Evolutionary conservation across 441 rosid genomes (phyloP).

Genomic region (Erodium chrysanthum): DNA sequence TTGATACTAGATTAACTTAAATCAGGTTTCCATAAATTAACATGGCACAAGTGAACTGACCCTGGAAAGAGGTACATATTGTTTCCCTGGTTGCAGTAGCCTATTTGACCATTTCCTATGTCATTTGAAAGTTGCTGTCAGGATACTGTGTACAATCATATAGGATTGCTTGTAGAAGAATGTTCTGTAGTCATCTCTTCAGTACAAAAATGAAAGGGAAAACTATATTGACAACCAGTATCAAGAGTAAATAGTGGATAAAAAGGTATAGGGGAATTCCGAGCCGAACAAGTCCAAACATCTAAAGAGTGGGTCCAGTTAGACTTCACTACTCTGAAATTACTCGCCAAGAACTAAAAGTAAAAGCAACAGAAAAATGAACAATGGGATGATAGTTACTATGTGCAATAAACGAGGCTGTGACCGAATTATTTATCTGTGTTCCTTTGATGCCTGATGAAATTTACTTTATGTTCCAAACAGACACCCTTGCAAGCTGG

Average conservation of each 20-base stretch:
- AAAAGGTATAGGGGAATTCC: no score
- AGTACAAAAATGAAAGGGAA: not conserved
- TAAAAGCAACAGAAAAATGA: no score
- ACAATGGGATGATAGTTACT: no score
- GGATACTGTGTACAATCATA: conserved; percentile 10
- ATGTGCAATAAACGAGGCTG: no score
- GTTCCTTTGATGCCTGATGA: no score
- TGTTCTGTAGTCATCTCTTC: conserved; percentile 8
- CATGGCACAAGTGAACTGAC: conserved; percentile 35
- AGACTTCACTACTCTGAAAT: no score
- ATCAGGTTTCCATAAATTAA: not conserved
- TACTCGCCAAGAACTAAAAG: no score
- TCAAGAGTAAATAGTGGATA: not conserved
- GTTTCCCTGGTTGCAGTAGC: conserved; percentile 97
- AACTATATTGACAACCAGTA: not conserved
- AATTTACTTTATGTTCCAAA: no score
- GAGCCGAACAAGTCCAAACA: no score
- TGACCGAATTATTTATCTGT: no score
- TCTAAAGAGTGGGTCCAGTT: no score
- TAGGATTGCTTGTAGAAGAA: not conserved
- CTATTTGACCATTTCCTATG: conserved; percentile 70
- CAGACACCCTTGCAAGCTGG: no score
- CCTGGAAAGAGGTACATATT: conserved; percentile 99
- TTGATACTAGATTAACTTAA: not conserved
- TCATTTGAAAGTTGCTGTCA: conserved; percentile 17